Evolutionary conservation across 2,329 filamentous ascomycete species (phyloP).

Genomic region (Hypocreales sp.): DNA sequence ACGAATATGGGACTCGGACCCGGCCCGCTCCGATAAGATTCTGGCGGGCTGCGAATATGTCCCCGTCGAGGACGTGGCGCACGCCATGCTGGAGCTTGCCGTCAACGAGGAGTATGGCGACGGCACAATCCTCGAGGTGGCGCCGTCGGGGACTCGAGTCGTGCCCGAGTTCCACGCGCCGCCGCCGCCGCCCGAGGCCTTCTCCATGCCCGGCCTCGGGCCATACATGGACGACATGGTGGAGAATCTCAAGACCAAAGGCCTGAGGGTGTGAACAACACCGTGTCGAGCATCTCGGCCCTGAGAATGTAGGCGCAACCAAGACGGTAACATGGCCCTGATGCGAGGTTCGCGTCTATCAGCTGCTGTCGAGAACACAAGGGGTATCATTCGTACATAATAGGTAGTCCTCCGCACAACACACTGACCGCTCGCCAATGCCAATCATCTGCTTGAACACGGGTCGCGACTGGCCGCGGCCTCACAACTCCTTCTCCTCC

Average conservation of each 20-base stretch:
- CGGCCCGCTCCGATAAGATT: neutral
- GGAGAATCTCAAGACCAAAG: conserved; percentile 1
- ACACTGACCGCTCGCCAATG: too few relatives aligned
- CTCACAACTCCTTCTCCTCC: conserved; percentile 25
- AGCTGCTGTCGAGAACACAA: too few relatives aligned
- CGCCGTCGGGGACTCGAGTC: conserved; percentile 5
- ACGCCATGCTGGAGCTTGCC: conserved; percentile 14
- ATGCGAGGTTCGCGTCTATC: too few relatives aligned
- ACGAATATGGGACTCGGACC: neutral
- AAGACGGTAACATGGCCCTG: too few relatives aligned
- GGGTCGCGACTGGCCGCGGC: too few relatives aligned
- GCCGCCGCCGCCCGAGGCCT: conserved; percentile 1
- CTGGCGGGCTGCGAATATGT: conserved; percentile 2
- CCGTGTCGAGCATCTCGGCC: too few relatives aligned
- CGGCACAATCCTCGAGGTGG: conserved; percentile 17
- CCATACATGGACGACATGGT: conserved; percentile 1
- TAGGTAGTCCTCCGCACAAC: too few relatives aligned
- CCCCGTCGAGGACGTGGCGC: conserved; percentile 14
- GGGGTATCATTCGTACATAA: too few relatives aligned
- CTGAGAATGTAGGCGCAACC: too few relatives aligned
- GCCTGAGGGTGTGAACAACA: conserved; percentile 1
- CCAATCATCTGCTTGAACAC: too few relatives aligned
- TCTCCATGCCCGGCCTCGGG: conserved; percentile 1
- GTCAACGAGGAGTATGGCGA: conserved; percentile 11
- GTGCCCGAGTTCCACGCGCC: conserved; percentile 3